Evolutionary conservation across 345 rosid species (phyloP).

Genomic region (Sisymbrium irio): DNA sequence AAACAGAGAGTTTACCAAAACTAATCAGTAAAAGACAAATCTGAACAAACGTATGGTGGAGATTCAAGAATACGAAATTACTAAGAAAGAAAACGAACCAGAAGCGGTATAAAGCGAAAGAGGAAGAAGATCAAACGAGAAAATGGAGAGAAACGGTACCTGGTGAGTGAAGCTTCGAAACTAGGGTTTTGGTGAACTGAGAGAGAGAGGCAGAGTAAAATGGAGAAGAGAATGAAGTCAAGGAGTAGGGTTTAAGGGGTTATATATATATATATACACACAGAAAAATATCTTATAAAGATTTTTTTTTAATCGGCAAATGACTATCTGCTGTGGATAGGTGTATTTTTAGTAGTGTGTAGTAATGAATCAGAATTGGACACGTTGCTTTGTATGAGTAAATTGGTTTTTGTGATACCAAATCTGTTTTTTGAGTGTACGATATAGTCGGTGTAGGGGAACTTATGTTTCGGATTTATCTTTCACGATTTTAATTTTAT

Average conservation of each 20-base stretch:
- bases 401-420: background rate
- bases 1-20: background rate
- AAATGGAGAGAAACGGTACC: conserved; percentile 9
- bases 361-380: background rate
- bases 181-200: conserved; percentile 25
- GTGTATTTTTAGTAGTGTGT: conserved; percentile 6
- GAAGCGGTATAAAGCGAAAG: background rate
- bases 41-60: background rate
- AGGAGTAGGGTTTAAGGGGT: conserved; percentile 31
- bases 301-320: background rate
- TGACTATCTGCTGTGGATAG: background rate
- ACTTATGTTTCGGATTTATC: conserved; percentile 2
- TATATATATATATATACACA: conserved; percentile 9
- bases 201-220: conserved; percentile 29
- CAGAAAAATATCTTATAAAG: conserved; percentile 9
- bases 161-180: background rate
- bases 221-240: background rate
- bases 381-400: background rate
- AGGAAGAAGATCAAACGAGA: background rate
- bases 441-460: conserved; percentile 4
- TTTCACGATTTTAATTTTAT: background rate
- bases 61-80: background rate
- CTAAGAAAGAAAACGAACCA: background rate
- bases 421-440: background rate
- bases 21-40: background rate